Evolutionary conservation across 805 yeast species (phyloP), one percentile per base, ranked within the genome.

Genomic region (Candida bentonensis): DNA sequence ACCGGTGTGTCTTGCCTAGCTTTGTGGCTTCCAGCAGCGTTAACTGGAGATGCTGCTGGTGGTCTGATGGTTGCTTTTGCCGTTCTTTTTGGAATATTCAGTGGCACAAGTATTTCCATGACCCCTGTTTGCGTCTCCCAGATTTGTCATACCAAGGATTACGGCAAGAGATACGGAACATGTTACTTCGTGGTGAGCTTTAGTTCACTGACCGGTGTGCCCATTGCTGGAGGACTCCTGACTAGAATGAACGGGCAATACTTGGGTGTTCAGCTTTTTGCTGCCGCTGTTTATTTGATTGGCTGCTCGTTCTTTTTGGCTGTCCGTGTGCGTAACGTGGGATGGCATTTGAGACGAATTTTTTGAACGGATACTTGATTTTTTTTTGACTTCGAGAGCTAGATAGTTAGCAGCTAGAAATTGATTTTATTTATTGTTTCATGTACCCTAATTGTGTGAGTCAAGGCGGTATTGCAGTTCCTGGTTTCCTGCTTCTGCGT

Each of bases 101-200:
- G 74, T 23, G 78, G 85, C 3, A 72, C 82, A 20, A 74, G 81
- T 3, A 62, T 82, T 39, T 70, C 83, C 0, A 54, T 82, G 42
- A 72, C 82, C 0, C 86, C 89, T 0, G 78, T 76, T 3, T 80
- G 88, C 48, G 69, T 79, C 15, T 73, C 82, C 0, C 72, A 73
- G 40, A 74, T 82, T 23, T 73, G 79, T 15, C 70, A 69, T 15
- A 77, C 79, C 0, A 66, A 69, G 47, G 73, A 77, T 45, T 81
- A 79, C 56, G 88, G 88, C 20, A 76, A 74, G 48, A 61, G 81
- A 17, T 82, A 76, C 50, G 87, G 87, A 0, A 69, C 84, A n/a
- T 70, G 78, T 48, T 79, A 78, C 56, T 76, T 76, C 42, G 48
- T 64, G 23, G 64, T 57, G 7, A 56, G 63, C 39, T 52, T 64